These are phyloP conservation scores for Aspergillus viridinutans DNA, from an alignment of 2,329 filamentous ascomycete genomes.

Conservation along the genomic window DNA sequence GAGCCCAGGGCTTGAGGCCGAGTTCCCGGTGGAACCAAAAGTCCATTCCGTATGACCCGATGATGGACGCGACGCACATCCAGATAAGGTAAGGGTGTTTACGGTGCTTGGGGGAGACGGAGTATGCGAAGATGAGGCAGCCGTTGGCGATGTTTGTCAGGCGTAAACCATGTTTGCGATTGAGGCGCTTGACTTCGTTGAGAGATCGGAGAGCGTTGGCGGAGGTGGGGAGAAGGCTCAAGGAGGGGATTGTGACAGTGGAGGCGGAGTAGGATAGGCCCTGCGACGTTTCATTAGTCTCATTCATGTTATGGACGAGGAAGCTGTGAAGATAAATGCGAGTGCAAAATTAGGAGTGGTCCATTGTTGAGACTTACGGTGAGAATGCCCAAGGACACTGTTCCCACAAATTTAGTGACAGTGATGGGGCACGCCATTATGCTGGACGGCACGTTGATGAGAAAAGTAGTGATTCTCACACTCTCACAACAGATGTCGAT, in stretches of 20 bases:
- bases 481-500: neutral
- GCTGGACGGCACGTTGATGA: neutral
- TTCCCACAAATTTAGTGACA: slow-evolving; percentile 87
- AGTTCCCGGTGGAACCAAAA: slow-evolving; percentile 67
- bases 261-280: slow-evolving; percentile 84
- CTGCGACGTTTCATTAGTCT: slow-evolving; percentile 44
- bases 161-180: slow-evolving; percentile 61
- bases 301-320: neutral
- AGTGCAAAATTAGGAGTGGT: too few relatives aligned
- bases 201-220: slow-evolving; percentile 67
- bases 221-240: slow-evolving; percentile 76
- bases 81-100: slow-evolving; percentile 90
- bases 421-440: slow-evolving; percentile 68
- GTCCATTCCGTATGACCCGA: slow-evolving; percentile 54
- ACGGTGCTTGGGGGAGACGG: slow-evolving; percentile 66
- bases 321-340: neutral
- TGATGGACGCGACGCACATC: slow-evolving; percentile 61
- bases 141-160: slow-evolving; percentile 66
- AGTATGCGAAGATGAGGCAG: slow-evolving; percentile 72
- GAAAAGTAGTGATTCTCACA: neutral
- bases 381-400: slow-evolving; percentile 78
- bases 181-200: slow-evolving; percentile 59
- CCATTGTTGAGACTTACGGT: slow-evolving; percentile 59
- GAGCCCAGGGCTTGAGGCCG: slow-evolving; percentile 39
- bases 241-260: slow-evolving; percentile 70